Evolutionary conservation across 148 eudicot species (phyloP).

Genomic region (Agrostemma githago): DNA sequence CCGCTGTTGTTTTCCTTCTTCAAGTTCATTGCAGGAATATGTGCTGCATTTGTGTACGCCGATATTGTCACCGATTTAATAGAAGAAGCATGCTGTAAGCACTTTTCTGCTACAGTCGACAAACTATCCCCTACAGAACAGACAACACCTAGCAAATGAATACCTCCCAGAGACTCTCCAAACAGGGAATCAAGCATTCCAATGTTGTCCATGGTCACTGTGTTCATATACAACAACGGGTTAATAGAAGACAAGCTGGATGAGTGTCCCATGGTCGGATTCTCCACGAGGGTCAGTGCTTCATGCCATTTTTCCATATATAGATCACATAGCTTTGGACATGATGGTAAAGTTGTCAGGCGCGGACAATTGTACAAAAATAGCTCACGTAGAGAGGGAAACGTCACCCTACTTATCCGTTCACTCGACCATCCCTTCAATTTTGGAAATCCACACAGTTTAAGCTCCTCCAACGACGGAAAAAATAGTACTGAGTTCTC

Average conservation of each 20-base stretch:
- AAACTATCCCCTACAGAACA: conserved; percentile 3
- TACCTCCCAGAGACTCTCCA: neutral
- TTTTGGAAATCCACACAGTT: neutral
- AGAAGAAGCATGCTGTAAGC: neutral
- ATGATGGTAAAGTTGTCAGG: conserved; percentile 2
- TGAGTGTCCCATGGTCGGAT: neutral
- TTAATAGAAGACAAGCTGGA: too few relatives aligned
- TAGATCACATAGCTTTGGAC: neutral
- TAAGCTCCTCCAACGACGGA: conserved; percentile 15
- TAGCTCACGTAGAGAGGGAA: conserved; percentile 3
- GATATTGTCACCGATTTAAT: neutral
- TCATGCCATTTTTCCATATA: neutral
- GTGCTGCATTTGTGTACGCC: too few relatives aligned
- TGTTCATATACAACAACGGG: neutral
- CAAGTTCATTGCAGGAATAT: neutral
- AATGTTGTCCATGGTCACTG: neutral
- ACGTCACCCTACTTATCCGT: neutral
- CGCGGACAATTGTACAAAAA: neutral
- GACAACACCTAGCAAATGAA: neutral
- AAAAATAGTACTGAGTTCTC: neutral
- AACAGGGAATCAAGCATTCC: neutral
- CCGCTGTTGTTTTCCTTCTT: conserved; percentile 2
- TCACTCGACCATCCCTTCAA: conserved; percentile 23
- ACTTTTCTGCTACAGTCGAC: neutral
- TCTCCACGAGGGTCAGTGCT: neutral